phyloP scores from a whole-genome alignment of 2,329 filamentous ascomycete species.

The Calonectria hongkongensis region DNA sequence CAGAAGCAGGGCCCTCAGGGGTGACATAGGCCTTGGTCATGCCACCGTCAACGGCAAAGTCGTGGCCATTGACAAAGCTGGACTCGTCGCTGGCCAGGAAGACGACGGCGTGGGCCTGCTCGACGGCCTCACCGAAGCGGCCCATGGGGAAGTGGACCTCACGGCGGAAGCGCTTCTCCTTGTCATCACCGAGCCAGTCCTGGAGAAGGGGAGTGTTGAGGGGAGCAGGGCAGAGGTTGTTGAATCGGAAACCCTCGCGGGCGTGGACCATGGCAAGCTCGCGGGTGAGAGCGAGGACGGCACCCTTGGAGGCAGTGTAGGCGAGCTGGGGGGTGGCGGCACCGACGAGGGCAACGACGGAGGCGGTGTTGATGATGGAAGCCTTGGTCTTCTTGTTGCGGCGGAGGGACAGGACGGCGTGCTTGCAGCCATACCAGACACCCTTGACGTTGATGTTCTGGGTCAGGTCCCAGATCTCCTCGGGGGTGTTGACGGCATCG shows the following conservation, averaged over 20 bases:
- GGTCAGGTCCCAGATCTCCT: constrained; percentile 95
- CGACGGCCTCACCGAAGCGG: constrained; percentile 93
- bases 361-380: constrained; percentile 94
- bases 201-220: constrained; percentile 94
- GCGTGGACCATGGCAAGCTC: constrained; percentile 95
- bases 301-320: constrained; percentile 95
- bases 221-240: constrained; percentile 91
- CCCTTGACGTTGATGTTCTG: constrained; percentile 98
- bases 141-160: constrained; percentile 93
- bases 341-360: constrained; percentile 90
- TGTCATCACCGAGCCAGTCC: constrained; percentile 93
- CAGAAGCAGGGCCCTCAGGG: constrained; percentile 73
- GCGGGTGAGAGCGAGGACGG: constrained; percentile 90
- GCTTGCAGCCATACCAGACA: constrained; percentile 97
- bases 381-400: constrained; percentile 85
- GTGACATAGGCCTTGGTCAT: constrained; percentile 95
- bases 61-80: constrained; percentile 91
- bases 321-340: constrained; percentile 92
- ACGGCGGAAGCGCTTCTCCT: constrained; percentile 85
- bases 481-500: constrained; percentile 88
- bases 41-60: constrained; percentile 96
- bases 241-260: constrained; percentile 91
- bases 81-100: constrained; percentile 92
- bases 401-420: constrained; percentile 88
- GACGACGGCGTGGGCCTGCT: constrained; percentile 92